Evolutionary conservation across 352 stramenopile genomes (phyloP).

Genomic region (Plasmopara viticola): DNA sequence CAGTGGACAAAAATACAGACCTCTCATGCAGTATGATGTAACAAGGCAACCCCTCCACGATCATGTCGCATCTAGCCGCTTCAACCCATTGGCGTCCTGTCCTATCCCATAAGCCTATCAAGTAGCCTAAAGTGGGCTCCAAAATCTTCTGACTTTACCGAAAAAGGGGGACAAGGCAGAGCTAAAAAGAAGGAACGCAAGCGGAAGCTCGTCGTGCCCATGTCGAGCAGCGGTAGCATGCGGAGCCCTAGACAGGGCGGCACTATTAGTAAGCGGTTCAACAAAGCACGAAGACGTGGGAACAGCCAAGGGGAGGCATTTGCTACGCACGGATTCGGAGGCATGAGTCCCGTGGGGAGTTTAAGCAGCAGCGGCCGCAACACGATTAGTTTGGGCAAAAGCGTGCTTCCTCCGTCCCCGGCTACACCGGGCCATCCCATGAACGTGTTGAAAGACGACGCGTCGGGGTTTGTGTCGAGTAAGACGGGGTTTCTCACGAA

Average conservation of each 20-base stretch:
- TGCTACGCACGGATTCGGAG: conserved; percentile 27
- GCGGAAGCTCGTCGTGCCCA: conserved; percentile 1
- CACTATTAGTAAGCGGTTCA: conserved; percentile 63
- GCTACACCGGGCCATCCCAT: conserved; percentile 9
- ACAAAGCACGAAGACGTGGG: conserved; percentile 53
- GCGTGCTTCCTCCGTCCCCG: conserved; percentile 15
- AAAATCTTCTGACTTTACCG: conserved; percentile 3
- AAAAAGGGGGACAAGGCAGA: conserved; percentile 18
- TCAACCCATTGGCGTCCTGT: background rate
- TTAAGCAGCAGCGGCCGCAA: conserved; percentile 29
- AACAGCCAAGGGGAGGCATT: conserved; percentile 59
- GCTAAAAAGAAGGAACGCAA: conserved; percentile 16
- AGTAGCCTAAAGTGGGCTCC: background rate
- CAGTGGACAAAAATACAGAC: conserved; percentile 2
- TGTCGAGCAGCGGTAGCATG: conserved; percentile 23
- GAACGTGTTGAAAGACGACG: conserved; percentile 23
- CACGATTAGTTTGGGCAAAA: conserved; percentile 55
- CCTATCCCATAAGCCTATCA: background rate
- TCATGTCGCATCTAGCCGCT: too few species aligned
- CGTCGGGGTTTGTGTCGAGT: conserved; percentile 52
- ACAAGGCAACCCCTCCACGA: too few species aligned
- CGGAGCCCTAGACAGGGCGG: conserved; percentile 26
- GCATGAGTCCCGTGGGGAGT: conserved; percentile 38
- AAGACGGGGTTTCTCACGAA: conserved; percentile 86
- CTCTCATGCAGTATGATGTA: background rate